These are phyloP conservation scores for Cryptosporidium viatorum DNA, from an alignment of 169 alveolate species.

Conservation along the genomic window DNA sequence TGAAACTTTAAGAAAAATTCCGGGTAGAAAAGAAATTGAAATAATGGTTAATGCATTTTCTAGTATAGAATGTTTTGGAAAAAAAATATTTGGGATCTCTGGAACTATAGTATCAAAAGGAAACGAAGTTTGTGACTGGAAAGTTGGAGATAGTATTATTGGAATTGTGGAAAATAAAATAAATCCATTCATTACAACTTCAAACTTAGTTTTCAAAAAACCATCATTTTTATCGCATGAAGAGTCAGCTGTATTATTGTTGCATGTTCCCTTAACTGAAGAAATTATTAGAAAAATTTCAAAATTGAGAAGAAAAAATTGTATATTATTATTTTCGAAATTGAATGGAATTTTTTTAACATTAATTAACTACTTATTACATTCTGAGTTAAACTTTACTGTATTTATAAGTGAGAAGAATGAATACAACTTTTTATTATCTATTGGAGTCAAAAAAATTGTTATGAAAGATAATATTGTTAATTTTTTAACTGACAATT, in stretches of 20 bases:
- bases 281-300: conserved; percentile 5
- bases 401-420: neutral
- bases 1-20: neutral
- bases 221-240: conserved; percentile 36
- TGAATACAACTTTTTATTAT: neutral
- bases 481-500: neutral
- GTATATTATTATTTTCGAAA: neutral
- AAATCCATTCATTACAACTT: conserved; percentile 23
- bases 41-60: conserved; percentile 3
- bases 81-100: conserved; percentile 46
- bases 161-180: conserved; percentile 13
- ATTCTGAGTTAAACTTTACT: neutral
- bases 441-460: conserved; percentile 27
- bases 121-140: conserved; percentile 4
- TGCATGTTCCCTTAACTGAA: neutral
- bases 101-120: conserved; percentile 10
- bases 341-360: conserved; percentile 3
- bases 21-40: neutral
- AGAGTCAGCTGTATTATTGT: conserved; percentile 14
- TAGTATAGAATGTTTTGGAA: neutral
- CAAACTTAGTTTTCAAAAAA: neutral
- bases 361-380: conserved; percentile 2
- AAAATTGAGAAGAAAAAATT: neutral
- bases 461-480: neutral
- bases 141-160: conserved; percentile 27